These are phyloP conservation scores for Neckera pumila DNA, from an alignment of 225 moss, liverwort and hornwort genomes.

Conservation along the genomic window DNA sequence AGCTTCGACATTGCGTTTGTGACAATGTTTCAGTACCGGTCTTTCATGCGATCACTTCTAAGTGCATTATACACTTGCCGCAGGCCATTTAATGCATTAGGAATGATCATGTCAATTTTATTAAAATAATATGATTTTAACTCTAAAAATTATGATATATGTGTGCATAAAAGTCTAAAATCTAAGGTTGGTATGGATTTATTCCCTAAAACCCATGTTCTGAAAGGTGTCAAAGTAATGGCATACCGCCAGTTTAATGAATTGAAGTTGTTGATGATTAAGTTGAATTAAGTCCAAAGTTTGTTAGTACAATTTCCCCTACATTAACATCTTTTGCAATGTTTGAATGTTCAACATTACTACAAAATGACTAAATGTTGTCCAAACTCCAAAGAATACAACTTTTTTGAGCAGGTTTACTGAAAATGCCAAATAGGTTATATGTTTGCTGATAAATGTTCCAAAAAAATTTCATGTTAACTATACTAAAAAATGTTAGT, in stretches of 20 bases:
- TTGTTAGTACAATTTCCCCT: neutral
- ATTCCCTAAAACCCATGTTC: accelerated
- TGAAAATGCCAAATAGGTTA: neutral
- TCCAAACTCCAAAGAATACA: neutral
- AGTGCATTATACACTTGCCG: neutral
- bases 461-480: neutral
- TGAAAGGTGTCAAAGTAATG: neutral
- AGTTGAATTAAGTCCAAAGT: neutral
- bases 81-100: neutral
- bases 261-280: neutral
- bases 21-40: too few relatives aligned
- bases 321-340: neutral
- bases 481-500: neutral
- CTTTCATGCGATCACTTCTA: neutral
- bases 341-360: neutral
- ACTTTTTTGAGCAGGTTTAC: neutral
- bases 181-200: accelerated
- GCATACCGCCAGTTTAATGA: accelerated
- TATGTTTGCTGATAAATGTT: neutral
- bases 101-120: neutral
- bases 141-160: neutral
- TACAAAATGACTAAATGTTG: accelerated
- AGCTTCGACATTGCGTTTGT: too few relatives aligned
- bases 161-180: neutral
- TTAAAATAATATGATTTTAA: accelerated